phyloP scores from a whole-genome alignment of 1,284 basidiomycete genomes.

The Rhizopogon parksii region DNA sequence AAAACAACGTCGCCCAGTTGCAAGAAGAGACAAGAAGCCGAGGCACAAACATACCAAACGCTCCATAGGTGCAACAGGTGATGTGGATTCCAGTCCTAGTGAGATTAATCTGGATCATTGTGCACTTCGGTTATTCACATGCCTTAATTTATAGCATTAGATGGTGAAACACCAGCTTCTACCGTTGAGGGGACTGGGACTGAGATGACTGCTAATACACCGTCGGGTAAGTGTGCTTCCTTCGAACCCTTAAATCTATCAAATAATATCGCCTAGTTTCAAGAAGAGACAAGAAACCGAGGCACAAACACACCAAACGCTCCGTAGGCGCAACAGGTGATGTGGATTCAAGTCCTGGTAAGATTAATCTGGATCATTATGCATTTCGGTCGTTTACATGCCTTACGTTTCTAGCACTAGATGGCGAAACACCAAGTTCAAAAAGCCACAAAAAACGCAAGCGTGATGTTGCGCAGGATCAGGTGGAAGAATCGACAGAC shows the following conservation, averaged over 20 bases:
- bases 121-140: neutral
- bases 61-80: neutral
- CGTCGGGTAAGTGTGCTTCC: neutral
- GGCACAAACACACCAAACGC: slow-evolving; percentile 10
- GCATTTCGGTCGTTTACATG: neutral
- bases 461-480: slow-evolving; percentile 13
- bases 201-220: neutral
- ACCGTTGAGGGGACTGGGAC: neutral
- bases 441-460: slow-evolving; percentile 26
- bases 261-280: neutral
- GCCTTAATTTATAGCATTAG: neutral
- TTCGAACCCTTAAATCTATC: neutral
- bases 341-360: neutral
- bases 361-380: neutral
- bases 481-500: neutral
- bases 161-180: slow-evolving; percentile 1
- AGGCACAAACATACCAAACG: slow-evolving; percentile 10
- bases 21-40: slow-evolving; percentile 3
- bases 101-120: neutral
- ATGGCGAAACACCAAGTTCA: slow-evolving; percentile 4
- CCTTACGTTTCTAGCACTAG: neutral
- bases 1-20: neutral
- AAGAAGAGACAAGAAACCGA: slow-evolving; percentile 4
- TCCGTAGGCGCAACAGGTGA: neutral
- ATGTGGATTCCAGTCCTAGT: neutral